Evolutionary conservation across 495 filamentous ascomycete species (phyloP), one percentile per base, ranked within the genome.

Genomic region (Aspergillus ostianus): DNA sequence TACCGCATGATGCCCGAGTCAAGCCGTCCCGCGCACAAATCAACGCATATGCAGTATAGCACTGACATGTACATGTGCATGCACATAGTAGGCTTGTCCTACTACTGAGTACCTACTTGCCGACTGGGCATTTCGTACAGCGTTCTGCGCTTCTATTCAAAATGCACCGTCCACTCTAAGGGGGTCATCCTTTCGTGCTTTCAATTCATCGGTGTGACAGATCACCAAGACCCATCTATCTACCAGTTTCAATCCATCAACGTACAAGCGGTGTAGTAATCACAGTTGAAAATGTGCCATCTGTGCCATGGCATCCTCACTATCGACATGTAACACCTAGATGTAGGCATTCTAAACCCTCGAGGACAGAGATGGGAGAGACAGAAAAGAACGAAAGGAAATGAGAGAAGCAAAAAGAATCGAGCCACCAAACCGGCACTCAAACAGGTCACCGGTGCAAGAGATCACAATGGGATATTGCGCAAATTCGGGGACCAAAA

Each of bases 401-500:
- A 46, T 53, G 56, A 56, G 30, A 47, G 19, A 61, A 48, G n/a
- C n/a, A n/a, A 47, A 48, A 60, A 47, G 27, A 60, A 19, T 60
- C 20, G 19, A 45, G 44, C 62, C 58, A 61, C 53, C 60, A 57
- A 60, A 59, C 45, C 57, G 55, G 56, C 23, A 52, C 54, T 49
- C 1, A 41, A 55, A 55, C 9, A 55, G 36, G 27, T 54, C 56
- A 46, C 23, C 18, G 36, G 46, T 41, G 51, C 49, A 55, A 56
- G 51, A 32, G 57, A 26, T 51, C 49, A 59, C 51, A 61, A 57
- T 47, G 17, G 49, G 27, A 64, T 67, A 65, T 61, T 68, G 66
- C 67, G 68, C 64, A 70, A 29, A 56, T 55, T 65, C 59, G 60
- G 56, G 59, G 62, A 60, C 56, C 62, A 66, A 65, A 57, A 57